Evolutionary conservation across 2,329 filamentous ascomycete species (phyloP), one percentile per base, ranked within the genome.

Genomic region (Byssothecium circinans): DNA sequence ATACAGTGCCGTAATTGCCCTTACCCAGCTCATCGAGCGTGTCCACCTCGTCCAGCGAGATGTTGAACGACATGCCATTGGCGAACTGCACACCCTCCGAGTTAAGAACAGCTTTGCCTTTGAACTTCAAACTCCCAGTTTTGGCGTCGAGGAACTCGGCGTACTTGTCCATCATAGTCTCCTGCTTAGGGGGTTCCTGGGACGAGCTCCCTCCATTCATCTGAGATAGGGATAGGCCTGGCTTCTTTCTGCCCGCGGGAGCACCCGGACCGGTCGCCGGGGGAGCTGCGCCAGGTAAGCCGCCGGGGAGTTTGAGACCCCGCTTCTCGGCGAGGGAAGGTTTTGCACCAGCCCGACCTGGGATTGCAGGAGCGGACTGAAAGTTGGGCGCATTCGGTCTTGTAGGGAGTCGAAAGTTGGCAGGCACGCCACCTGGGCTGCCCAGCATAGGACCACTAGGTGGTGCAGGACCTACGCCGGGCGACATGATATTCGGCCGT

Each of bases 1-100:
- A 97, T 3, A 99, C 94, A 1, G 92, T 97, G 50, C 94, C 94
- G 63, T 99, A 99, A 69, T 99, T 99, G 33, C 94, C 94, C 73
- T 97, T 99, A 38, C 94, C 94, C 11, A 99, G 77, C 75, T 99
- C 94, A 52, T 92, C 90, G 48, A 97, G 69, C 1, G 89, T 92
- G 61, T 97, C 90, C 5, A 99, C 88, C 70, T 99, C 92, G 65
- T 99, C 92, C 34, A 99, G 78, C 3, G 92, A 97, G 65, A 99
- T 97, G 64, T 81, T 90, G 72, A 99, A 97, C 15, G 85, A 90
- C 44, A 86, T 87, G 2, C 94, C 94, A 48, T 88, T 91, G 19
- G 88, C 86, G 66, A 99, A 99, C 65, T 97, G 87, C 52, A 99
- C 91, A 20, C 94, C 94, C 14, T 88, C 85, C 20, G 89, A 85